Conservation (phyloP, 1,284 basidiomycete genomes). For the Microbotryum lychnidis-dioicae region DNA sequence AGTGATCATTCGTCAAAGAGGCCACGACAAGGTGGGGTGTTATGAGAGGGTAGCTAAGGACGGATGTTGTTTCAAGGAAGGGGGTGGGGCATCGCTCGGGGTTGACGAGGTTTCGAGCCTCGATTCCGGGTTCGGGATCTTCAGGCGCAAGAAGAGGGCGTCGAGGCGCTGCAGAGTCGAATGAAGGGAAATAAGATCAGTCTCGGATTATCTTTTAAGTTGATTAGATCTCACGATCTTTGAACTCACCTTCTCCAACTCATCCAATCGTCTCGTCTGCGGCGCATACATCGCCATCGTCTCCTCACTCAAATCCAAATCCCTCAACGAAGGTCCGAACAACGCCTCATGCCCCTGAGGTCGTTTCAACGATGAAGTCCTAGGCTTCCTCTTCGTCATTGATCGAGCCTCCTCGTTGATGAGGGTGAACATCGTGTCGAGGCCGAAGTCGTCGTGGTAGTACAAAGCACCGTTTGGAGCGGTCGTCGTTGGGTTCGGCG, state of each 20-base stretch:
- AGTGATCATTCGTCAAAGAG: no score
- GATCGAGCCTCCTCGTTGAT: conserved; percentile 56
- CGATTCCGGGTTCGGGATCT: no score
- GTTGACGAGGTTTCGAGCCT: no score
- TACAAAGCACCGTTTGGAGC: conserved; percentile 37
- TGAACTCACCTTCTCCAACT: conserved; percentile 60
- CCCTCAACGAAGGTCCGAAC: conserved; percentile 49
- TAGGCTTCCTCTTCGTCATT: conserved; percentile 32
- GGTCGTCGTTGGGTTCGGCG: conserved; percentile 36
- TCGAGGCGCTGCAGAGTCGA: no score
- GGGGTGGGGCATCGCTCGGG: no score
- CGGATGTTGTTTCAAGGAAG: no score
- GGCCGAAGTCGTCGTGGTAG: conserved; percentile 72
- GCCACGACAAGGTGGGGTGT: no score
- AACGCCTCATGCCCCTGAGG: conserved; percentile 62
- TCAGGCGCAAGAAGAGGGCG: no score
- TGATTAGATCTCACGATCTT: no score
- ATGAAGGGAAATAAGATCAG: not conserved
- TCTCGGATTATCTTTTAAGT: no score
- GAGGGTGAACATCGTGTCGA: conserved; percentile 69
- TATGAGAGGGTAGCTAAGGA: no score
- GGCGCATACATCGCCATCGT: conserved; percentile 62
- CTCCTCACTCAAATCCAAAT: conserved; percentile 54
- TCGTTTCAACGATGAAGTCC: conserved; percentile 23
- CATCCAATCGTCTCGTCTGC: conserved; percentile 64